Evolutionary conservation across 2,329 filamentous ascomycete genomes (phyloP), one percentile per base, ranked within the genome.

Genomic region (Arthrobotrys entomopaga): DNA sequence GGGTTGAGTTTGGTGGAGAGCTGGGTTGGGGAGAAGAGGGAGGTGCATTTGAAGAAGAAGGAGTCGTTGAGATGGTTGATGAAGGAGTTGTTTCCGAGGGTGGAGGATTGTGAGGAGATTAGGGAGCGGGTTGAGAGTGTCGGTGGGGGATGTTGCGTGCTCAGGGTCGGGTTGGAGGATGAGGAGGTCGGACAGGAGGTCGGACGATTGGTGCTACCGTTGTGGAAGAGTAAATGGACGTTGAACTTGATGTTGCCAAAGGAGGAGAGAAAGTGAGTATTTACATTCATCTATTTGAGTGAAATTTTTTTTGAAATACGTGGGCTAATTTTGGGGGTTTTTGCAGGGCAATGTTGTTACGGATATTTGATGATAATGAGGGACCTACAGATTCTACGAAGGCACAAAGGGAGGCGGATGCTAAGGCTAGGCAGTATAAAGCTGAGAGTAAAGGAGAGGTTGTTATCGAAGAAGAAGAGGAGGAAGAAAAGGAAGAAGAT

Each of bases 171-270:
- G 83, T 89, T 92, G 24, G 89, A 88, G 65, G 89, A 87, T 43
- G 84, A 79, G 1, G 84, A 86, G 73, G 61, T 48, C 4, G 56
- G 54, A 3, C 65, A 65, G 22, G 67, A 76, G 7, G 84, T 86
- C 52, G 89, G 89, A 75, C 81, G 83, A 22, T 92, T 97, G 87
- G 91, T 94, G 0, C 86, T 99, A 16, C 95, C 95, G 2, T 84
- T 99, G 26, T 99, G 95, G 95, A 90, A 96, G 82, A 96, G 93
- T 80, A 87, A 96, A 75, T 89, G 93, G 78, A 94, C 91, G 19
- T 85, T 98, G 71, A 99, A 99, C 81, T 87, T 99, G 63, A 99
- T 99, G 95, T 85, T 99, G 80, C 94, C 95, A 57, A 99, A 99
- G 84, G 95, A 99, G 81, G 95, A 99, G 77, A 88, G 95, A 15